These are phyloP conservation scores for Acer saccharum DNA, from an alignment of 345 rosid genomes.

Conservation along the genomic window DNA sequence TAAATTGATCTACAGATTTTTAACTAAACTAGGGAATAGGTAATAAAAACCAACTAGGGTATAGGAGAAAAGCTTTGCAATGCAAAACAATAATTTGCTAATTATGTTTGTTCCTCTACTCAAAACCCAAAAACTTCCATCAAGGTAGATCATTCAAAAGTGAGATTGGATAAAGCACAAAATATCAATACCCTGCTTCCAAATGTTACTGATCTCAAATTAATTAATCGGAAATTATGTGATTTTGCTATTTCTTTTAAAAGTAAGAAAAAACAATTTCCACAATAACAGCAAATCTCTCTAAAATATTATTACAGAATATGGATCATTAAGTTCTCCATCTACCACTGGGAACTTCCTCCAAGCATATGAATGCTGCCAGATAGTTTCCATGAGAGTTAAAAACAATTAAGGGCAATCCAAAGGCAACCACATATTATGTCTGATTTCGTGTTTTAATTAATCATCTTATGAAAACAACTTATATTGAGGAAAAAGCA, in stretches of 20 bases:
- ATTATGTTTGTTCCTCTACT: background rate
- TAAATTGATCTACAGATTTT: background rate
- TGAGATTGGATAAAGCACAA: too few relatives aligned
- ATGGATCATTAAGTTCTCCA: background rate
- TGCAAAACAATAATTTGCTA: background rate
- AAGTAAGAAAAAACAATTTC: background rate
- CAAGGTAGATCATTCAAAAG: background rate
- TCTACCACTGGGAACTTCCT: background rate
- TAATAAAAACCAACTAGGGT: background rate
- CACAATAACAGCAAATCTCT: background rate
- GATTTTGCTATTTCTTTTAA: background rate
- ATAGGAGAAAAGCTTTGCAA: background rate
- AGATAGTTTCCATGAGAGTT: background rate
- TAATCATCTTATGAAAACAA: background rate
- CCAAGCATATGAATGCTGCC: background rate
- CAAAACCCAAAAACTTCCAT: background rate
- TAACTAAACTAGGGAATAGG: background rate
- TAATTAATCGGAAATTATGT: background rate
- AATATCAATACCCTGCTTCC: background rate
- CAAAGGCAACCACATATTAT: background rate
- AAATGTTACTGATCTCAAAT: background rate
- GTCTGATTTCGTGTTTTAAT: background rate
- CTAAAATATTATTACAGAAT: background rate
- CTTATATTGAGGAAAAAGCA: background rate
- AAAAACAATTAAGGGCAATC: background rate